These are phyloP conservation scores for Fusarium penzigii DNA, from an alignment of 2,329 filamentous ascomycete genomes.

Conservation along the genomic window DNA sequence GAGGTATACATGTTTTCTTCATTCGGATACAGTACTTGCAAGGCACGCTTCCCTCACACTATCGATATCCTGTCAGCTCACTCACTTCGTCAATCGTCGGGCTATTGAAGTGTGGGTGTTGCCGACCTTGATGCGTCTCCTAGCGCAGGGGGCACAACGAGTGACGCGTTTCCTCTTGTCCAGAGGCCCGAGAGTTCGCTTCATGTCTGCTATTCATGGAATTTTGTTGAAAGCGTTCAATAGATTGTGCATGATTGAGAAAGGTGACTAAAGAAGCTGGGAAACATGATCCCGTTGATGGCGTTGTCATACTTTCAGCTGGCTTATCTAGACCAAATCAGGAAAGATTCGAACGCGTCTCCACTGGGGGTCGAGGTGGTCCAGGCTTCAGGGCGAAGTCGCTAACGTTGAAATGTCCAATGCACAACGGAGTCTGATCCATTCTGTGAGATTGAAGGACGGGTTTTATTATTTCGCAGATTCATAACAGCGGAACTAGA, in stretches of 20 bases:
- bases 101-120: not conserved
- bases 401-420: too few relatives aligned
- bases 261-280: too few relatives aligned
- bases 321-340: not conserved
- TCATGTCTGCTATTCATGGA: not conserved
- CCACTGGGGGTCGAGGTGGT: not conserved
- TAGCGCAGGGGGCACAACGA: conserved; percentile 29
- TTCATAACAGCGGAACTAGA: too few relatives aligned
- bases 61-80: accelerated
- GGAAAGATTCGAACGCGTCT: conserved; percentile 16
- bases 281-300: not conserved
- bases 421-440: too few relatives aligned
- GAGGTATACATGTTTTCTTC: conserved; percentile 24
- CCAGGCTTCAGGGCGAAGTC: too few relatives aligned
- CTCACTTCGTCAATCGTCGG: too few relatives aligned
- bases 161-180: conserved; percentile 28
- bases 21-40: conserved; percentile 30
- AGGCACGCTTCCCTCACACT: conserved; percentile 29
- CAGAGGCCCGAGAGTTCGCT: conserved; percentile 25
- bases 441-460: too few relatives aligned
- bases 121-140: conserved; percentile 28
- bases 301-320: not conserved
- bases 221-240: not conserved
- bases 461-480: too few relatives aligned
- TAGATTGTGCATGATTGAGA: not conserved